phyloP scores from a whole-genome alignment of 148 eudicot genomes.

The Camellia japonica region DNA sequence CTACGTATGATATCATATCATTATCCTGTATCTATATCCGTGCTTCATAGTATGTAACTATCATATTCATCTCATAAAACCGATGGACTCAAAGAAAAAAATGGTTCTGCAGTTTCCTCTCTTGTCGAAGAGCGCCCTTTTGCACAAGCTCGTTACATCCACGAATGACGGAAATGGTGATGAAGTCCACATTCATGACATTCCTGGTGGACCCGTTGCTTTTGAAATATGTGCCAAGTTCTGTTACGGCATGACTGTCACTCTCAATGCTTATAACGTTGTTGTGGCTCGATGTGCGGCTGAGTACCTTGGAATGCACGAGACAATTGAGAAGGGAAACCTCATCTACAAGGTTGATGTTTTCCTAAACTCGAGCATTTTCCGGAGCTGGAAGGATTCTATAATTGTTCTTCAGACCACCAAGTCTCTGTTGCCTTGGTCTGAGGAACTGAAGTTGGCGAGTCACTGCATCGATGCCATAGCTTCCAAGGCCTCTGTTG shows the following conservation, averaged over 20 bases:
- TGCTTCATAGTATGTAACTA: too few relatives aligned
- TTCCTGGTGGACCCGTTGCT: constrained; percentile 76
- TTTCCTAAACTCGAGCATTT: constrained; percentile 66
- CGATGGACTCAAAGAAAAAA: background rate
- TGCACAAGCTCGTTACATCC: constrained; percentile 60
- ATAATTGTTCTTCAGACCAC: constrained; percentile 80
- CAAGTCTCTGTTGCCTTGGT: constrained; percentile 51
- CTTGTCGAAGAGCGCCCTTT: constrained; percentile 59
- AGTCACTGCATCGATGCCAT: constrained; percentile 60
- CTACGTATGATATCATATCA: too few relatives aligned
- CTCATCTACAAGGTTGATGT: constrained; percentile 79
- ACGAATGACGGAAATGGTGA: constrained; percentile 45
- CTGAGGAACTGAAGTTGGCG: constrained; percentile 70
- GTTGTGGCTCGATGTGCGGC: constrained; percentile 76
- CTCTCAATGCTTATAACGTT: constrained; percentile 80
- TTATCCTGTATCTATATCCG: too few relatives aligned
- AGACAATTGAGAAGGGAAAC: constrained; percentile 79
- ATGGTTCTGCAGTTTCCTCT: constrained; percentile 71
- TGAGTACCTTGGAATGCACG: constrained; percentile 85
- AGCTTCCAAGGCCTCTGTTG: constrained; percentile 69
- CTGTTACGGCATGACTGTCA: constrained; percentile 83
- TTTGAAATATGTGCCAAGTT: constrained; percentile 90
- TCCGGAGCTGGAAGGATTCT: constrained; percentile 92
- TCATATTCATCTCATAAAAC: background rate
- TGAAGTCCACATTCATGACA: constrained; percentile 59